A percentile compares a stretch with the other conserved stretches of the same genome.
phyloP scores from a whole-genome alignment of 108 stramenopile species.

The Craspedostauros australis region DNA sequence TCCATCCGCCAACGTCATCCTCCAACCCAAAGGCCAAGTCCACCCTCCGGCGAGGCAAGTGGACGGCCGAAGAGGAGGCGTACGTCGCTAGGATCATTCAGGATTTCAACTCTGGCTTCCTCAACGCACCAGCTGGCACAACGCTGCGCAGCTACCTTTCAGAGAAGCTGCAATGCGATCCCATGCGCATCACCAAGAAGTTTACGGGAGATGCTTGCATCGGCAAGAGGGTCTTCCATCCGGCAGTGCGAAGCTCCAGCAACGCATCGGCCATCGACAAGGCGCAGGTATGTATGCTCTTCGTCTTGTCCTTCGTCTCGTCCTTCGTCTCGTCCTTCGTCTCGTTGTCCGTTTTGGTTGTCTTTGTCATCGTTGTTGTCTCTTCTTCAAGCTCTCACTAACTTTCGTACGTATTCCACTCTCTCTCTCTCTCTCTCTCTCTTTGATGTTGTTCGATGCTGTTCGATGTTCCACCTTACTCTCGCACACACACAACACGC shows the following conservation, averaged over 20 bases:
- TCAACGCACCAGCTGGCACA: constrained; percentile 91
- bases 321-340: neutral
- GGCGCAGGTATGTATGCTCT: constrained; percentile 49
- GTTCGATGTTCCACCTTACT: constrained; percentile 4
- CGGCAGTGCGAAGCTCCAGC: constrained; percentile 47
- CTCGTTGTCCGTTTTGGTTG: neutral
- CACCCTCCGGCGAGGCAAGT: constrained; percentile 82
- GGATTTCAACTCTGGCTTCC: constrained; percentile 90
- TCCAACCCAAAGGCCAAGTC: constrained; percentile 8
- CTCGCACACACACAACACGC: no score
- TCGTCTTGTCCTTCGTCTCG: neutral
- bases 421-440: neutral
- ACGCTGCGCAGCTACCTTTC: constrained; percentile 92
- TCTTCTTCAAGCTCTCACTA: neutral
- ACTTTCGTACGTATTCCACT: neutral
- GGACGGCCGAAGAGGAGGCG: constrained; percentile 94
- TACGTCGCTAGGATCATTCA: constrained; percentile 88
- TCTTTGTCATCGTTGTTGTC: neutral
- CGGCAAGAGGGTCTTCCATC: constrained; percentile 90
- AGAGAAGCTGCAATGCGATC: constrained; percentile 95
- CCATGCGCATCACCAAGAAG: constrained; percentile 99
- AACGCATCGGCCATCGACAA: constrained; percentile 55
- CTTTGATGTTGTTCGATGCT: neutral
- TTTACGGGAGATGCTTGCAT: constrained; percentile 93
- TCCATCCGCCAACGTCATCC: no score